Base-by-base conservation (phyloP, 805 yeast genomes). In the Hanseniaspora nectarophila region DNA sequence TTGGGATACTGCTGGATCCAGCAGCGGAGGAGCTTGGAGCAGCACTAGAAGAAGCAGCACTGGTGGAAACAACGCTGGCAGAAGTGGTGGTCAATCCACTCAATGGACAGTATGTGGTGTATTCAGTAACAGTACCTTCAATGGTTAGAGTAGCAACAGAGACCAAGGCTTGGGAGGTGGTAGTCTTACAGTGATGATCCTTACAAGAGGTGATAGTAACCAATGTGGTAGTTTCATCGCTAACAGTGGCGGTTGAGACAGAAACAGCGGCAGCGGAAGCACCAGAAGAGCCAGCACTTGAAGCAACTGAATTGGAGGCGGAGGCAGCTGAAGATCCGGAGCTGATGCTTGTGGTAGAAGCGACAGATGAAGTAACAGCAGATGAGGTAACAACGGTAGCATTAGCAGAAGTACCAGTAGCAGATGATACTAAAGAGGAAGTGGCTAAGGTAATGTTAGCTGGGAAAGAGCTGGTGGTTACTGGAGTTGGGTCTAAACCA, bases 191-290 rank as follows among this genome's bases (percentile, higher is more conserved):
- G 26, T 56, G 57, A 57, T 63, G 57, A 32, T 59, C 62, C 42
- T 58, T 59, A 58, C 71, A 68, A 35, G 66, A 61, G 45, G 70
- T 67, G 58, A 67, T 58, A 56, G 68, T 64, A 20, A 66, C 65
- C 48, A 65, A 55, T 48, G 70, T 67, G 50, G 70, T 67, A 16
- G 59, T 45, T 35, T 56, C 54, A 5, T 24, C 35, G 51, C 56
- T 51, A 32, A 56, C 60, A 31, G 60, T 56, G 43, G 47, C 59
- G 43, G 64, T 56, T 56, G 63, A 58, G 34, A 54, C 58, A n/a
- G 40, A n/a, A n/a, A n/a, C n/a, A n/a, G n/a, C n/a, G n/a, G n/a
- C n/a, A n/a, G n/a, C n/a, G n/a, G n/a, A 34, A 54, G 58, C 59
- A 51, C 59, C 47, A n/a, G n/a, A 56, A 40, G 54, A 68, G 56